phyloP scores from a whole-genome alignment of 1,284 basidiomycete genomes.

The Leccinum griseonigrum region DNA sequence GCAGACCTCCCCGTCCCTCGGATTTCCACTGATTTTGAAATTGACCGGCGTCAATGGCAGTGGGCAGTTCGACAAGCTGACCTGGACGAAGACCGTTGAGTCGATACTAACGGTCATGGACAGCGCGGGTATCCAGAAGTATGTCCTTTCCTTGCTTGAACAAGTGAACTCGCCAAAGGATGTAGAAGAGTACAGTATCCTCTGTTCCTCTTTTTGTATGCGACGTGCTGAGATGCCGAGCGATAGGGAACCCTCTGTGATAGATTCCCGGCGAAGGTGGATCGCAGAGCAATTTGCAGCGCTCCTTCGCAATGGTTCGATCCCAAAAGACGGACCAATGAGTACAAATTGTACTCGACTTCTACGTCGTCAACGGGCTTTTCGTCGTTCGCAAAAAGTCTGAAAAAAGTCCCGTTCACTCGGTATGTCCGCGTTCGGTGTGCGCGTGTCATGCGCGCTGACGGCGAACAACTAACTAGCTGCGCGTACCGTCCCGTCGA shows the following conservation, averaged over 20 bases:
- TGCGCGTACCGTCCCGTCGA: slow-evolving; percentile 54
- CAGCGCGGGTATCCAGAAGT: slow-evolving; percentile 72
- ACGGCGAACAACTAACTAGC: slow-evolving; percentile 27
- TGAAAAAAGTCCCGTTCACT: slow-evolving; percentile 59
- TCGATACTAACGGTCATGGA: slow-evolving; percentile 79
- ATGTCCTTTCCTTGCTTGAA: slow-evolving; percentile 71
- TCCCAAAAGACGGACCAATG: slow-evolving; percentile 81
- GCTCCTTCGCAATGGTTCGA: slow-evolving; percentile 75
- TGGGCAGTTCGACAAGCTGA: slow-evolving; percentile 89
- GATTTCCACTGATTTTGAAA: slow-evolving; percentile 84
- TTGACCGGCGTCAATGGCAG: slow-evolving; percentile 85
- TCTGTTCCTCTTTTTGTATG: neutral
- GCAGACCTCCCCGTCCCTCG: slow-evolving; percentile 74
- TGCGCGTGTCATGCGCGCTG: neutral
- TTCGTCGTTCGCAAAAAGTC: slow-evolving; percentile 77
- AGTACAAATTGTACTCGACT: slow-evolving; percentile 75
- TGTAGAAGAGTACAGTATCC: slow-evolving; percentile 37
- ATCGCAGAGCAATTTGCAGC: slow-evolving; percentile 83
- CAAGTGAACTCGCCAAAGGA: slow-evolving; percentile 55
- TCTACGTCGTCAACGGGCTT: slow-evolving; percentile 81
- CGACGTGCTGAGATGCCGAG: slow-evolving; percentile 16
- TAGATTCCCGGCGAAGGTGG: slow-evolving; percentile 70
- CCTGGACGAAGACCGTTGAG: slow-evolving; percentile 93
- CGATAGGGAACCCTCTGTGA: slow-evolving; percentile 44
- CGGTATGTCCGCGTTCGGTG: slow-evolving; percentile 40